These are phyloP conservation scores for Candida khao-thaluensis DNA, from an alignment of 805 yeast species.

Conservation along the genomic window DNA sequence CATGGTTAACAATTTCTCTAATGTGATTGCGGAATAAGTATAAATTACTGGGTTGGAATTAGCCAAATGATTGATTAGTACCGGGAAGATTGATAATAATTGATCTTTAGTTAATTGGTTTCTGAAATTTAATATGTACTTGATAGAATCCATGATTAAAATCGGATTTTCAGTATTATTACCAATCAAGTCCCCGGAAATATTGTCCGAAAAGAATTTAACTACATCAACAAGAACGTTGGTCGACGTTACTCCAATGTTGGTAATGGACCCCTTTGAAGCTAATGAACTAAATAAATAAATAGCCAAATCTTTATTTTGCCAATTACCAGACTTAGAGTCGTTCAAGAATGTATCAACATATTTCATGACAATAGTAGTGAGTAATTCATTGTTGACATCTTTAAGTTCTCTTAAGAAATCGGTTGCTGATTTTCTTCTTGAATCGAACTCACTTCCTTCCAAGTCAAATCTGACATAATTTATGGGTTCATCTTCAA, in stretches of 20 bases:
- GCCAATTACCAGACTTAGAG: slow-evolving; percentile 55
- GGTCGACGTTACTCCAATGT: slow-evolving; percentile 82
- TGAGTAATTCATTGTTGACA: slow-evolving; percentile 69
- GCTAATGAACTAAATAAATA: slow-evolving; percentile 88
- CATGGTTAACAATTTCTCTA: slow-evolving; percentile 82
- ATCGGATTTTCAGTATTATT: slow-evolving; percentile 60
- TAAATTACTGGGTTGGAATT: slow-evolving; percentile 72
- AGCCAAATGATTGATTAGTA: slow-evolving; percentile 65
- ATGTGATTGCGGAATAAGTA: slow-evolving; percentile 90
- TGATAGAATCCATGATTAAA: slow-evolving; percentile 87
- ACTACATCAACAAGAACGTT: slow-evolving; percentile 84
- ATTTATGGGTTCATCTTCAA: slow-evolving; percentile 96
- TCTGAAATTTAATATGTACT: slow-evolving; percentile 84
- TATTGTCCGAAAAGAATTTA: slow-evolving; percentile 73
- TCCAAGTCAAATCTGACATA: slow-evolving; percentile 90
- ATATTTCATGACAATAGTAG: slow-evolving; percentile 70
- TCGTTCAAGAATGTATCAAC: slow-evolving; percentile 65
- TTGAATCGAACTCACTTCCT: slow-evolving; percentile 89
- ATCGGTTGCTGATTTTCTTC: slow-evolving; percentile 92
- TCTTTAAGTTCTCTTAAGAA: slow-evolving; percentile 84
- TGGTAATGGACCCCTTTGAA: slow-evolving; percentile 84
- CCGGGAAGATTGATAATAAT: slow-evolving; percentile 73
- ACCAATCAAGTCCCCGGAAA: slow-evolving; percentile 76
- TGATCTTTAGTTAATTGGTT: slow-evolving; percentile 90
- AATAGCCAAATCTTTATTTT: slow-evolving; percentile 80